phyloP scores from a whole-genome alignment of 176 grass and related monocot species.

The barley (Hordeum vulgare) region DNA sequence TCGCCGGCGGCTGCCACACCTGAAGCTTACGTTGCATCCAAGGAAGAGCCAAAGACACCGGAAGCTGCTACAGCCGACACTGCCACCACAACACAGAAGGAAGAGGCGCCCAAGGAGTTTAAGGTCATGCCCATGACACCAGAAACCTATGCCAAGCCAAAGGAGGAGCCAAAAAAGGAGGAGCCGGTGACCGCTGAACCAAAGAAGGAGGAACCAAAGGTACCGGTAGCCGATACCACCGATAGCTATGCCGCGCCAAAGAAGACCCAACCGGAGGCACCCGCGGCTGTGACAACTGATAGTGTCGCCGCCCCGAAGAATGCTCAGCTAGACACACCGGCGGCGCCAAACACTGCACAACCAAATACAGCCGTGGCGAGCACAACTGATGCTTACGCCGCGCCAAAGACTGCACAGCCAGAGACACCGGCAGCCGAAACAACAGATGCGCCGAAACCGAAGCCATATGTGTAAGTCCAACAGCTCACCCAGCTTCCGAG shows the following conservation, averaged over 20 bases:
- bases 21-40: neutral
- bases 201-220: neutral
- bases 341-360: too few species aligned
- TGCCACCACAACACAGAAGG: too few species aligned
- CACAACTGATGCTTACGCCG: too few species aligned
- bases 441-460: neutral
- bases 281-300: neutral
- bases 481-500: neutral
- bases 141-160: neutral
- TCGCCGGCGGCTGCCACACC: neutral
- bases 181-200: neutral
- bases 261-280: neutral
- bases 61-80: neutral
- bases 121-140: too few species aligned
- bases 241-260: neutral
- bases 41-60: neutral
- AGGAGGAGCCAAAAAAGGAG: neutral
- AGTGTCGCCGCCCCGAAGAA: neutral
- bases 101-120: neutral
- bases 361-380: too few species aligned
- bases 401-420: neutral
- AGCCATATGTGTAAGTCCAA: neutral
- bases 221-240: neutral
- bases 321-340: too few species aligned
- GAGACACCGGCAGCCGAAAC: neutral